A percentile compares a stretch with the other conserved stretches of the same genome.
phyloP scores from a whole-genome alignment of 2,329 filamentous ascomycete species.

The Cercospora canescens region DNA sequence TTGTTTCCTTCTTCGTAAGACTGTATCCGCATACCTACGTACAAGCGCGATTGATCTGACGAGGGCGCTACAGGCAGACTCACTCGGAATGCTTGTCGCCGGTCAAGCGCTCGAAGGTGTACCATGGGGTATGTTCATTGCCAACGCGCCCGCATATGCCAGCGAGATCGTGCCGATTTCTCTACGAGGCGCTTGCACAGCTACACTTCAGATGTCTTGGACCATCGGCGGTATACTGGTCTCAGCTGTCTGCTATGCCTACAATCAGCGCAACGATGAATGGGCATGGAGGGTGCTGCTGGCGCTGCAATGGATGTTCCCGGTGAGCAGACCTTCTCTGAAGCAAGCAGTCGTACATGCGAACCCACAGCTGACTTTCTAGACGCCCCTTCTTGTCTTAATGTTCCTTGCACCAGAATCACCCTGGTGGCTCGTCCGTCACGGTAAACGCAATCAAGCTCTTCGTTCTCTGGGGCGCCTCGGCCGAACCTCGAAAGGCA shows the following conservation, averaged over 20 bases:
- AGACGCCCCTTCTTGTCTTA: constrained; percentile 24
- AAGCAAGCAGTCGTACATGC: no score
- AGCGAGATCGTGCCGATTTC: constrained; percentile 58
- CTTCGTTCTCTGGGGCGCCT: constrained; percentile 34
- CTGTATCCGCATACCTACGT: not conserved
- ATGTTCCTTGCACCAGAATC: constrained; percentile 35
- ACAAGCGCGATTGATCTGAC: constrained; percentile 7
- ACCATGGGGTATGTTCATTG: constrained; percentile 64
- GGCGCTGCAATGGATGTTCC: constrained; percentile 54
- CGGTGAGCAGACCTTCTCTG: constrained; percentile 19
- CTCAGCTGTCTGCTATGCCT: constrained; percentile 48
- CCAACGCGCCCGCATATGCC: constrained; percentile 62
- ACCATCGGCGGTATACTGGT: constrained; percentile 61
- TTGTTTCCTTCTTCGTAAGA: constrained; percentile 55
- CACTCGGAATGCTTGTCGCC: constrained; percentile 47
- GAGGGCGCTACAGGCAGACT: constrained; percentile 35
- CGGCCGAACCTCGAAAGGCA: constrained; percentile 19
- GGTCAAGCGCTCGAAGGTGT: constrained; percentile 60
- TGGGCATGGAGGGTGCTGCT: constrained; percentile 50
- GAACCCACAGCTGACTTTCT: no score
- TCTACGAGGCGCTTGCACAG: constrained; percentile 56
- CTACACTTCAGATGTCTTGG: constrained; percentile 64
- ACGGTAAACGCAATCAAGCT: constrained; percentile 39
- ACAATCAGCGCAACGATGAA: constrained; percentile 43
- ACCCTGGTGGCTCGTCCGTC: constrained; percentile 44